A percentile compares a stretch with the other conserved stretches of the same genome.
Evolutionary conservation across 2,329 filamentous ascomycete species (phyloP).

Genomic region (Paraphoma sp.): DNA sequence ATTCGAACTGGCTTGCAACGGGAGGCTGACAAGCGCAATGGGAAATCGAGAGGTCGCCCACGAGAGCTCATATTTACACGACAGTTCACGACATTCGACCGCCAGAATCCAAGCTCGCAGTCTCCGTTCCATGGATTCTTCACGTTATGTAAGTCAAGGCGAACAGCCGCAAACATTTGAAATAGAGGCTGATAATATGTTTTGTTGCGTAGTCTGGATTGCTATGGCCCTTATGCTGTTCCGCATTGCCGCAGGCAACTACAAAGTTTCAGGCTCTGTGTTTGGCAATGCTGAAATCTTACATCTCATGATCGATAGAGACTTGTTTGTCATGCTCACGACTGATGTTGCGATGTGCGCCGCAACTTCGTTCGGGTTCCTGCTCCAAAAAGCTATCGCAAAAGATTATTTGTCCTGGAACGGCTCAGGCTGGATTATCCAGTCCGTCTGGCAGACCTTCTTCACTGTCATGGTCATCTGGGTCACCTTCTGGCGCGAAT

Average conservation of each 20-base stretch:
- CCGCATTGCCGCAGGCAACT: slow-evolving; percentile 73
- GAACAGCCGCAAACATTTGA: too few relatives aligned
- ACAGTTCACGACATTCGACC: slow-evolving; percentile 77
- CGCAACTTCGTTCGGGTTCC: slow-evolving; percentile 68
- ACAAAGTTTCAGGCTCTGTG: slow-evolving; percentile 69
- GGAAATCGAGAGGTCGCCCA: slow-evolving; percentile 50
- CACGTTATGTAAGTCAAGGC: slow-evolving; percentile 63
- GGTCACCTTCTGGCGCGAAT: slow-evolving; percentile 73
- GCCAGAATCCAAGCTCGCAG: slow-evolving; percentile 69
- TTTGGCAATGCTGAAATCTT: slow-evolving; percentile 76
- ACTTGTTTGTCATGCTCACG: slow-evolving; percentile 58
- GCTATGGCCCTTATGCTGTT: slow-evolving; percentile 70
- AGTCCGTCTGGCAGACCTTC: slow-evolving; percentile 74
- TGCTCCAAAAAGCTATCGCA: slow-evolving; percentile 68
- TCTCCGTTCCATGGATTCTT: slow-evolving; percentile 82
- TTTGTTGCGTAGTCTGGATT: slow-evolving; percentile 60
- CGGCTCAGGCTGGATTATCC: slow-evolving; percentile 72
- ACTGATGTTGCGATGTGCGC: slow-evolving; percentile 75
- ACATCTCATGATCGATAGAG: slow-evolving; percentile 68
- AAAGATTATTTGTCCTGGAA: slow-evolving; percentile 72
- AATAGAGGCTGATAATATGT: neutral
- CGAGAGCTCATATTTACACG: slow-evolving; percentile 72
- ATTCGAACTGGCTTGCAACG: slow-evolving; percentile 52
- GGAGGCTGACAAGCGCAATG: slow-evolving; percentile 43
- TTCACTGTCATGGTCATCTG: slow-evolving; percentile 69